phyloP scores from a whole-genome alignment of 1,139 yeast species.

The Taiozyma sp. region DNA sequence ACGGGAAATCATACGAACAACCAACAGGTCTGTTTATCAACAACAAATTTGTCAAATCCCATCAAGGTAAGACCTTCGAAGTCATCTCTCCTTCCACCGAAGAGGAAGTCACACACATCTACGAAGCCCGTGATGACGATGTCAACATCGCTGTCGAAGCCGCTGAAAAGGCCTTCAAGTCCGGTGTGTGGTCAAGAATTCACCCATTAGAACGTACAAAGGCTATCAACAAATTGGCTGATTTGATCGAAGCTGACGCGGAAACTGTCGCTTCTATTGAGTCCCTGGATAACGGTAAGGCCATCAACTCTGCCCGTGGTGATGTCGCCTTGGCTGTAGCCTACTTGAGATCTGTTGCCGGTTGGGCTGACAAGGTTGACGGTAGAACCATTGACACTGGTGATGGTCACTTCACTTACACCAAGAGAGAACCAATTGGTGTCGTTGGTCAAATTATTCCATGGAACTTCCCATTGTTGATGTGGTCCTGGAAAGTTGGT shows the following conservation, averaged over 20 bases:
- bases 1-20: constrained; percentile 50
- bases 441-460: constrained; percentile 89
- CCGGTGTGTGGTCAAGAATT: constrained; percentile 32
- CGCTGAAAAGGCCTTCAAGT: constrained; percentile 53
- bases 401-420: constrained; percentile 53
- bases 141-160: constrained; percentile 60
- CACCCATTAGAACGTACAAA: constrained; percentile 43
- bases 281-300: constrained; percentile 58
- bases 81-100: constrained; percentile 64
- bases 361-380: constrained; percentile 76
- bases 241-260: constrained; percentile 41
- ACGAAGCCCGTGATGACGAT: constrained; percentile 56
- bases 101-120: constrained; percentile 49
- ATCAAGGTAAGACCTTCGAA: constrained; percentile 44
- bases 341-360: constrained; percentile 65
- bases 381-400: constrained; percentile 61
- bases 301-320: constrained; percentile 37
- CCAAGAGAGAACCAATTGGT: constrained; percentile 70
- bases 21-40: constrained; percentile 82
- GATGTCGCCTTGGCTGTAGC: constrained; percentile 57
- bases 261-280: constrained; percentile 51
- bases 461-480: constrained; percentile 84
- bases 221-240: constrained; percentile 47
- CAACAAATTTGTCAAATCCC: constrained; percentile 66
- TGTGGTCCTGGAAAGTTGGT: constrained; percentile 77